These are phyloP conservation scores for Suillus decipiens DNA, from an alignment of 768 basidiomycete species.

Conservation along the genomic window DNA sequence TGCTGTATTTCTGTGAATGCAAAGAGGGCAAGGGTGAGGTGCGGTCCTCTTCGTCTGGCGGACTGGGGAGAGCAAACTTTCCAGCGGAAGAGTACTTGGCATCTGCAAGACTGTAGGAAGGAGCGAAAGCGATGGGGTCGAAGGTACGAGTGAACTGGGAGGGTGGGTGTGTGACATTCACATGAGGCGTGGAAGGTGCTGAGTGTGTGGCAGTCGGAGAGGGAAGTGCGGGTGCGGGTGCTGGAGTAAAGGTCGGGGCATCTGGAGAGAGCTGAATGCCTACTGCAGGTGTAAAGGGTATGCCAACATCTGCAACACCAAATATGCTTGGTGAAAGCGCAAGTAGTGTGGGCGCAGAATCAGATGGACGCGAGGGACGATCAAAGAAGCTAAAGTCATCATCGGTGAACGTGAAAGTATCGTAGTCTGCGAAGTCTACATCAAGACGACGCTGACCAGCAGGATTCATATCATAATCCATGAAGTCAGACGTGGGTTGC, in stretches of 20 bases:
- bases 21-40: constrained; percentile 27
- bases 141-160: constrained; percentile 40
- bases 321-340: constrained; percentile 36
- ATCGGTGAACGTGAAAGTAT: constrained; percentile 65
- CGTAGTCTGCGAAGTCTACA: constrained; percentile 49
- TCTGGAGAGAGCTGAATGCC: constrained; percentile 31
- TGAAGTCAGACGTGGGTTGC: constrained; percentile 36
- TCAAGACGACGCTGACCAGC: constrained; percentile 31
- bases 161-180: constrained; percentile 43
- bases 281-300: constrained; percentile 27
- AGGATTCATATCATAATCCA: constrained; percentile 38
- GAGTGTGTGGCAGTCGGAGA: constrained; percentile 48
- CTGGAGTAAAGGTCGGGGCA: constrained; percentile 24
- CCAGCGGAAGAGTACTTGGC: constrained; percentile 70
- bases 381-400: constrained; percentile 92
- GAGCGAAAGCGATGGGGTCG: constrained; percentile 75
- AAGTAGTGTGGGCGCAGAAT: constrained; percentile 29
- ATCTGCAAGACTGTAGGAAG: constrained; percentile 61
- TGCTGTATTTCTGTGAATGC: background rate
- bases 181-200: constrained; percentile 53
- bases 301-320: constrained; percentile 29
- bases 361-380: constrained; percentile 41
- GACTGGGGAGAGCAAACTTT: constrained; percentile 72
- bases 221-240: constrained; percentile 48
- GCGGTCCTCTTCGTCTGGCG: constrained; percentile 52